A percentile compares a stretch with the other conserved stretches of the same genome.
Evolutionary conservation across 176 grass and related monocot species (phyloP).

Genomic region (Echinochloa phyllopogon): DNA sequence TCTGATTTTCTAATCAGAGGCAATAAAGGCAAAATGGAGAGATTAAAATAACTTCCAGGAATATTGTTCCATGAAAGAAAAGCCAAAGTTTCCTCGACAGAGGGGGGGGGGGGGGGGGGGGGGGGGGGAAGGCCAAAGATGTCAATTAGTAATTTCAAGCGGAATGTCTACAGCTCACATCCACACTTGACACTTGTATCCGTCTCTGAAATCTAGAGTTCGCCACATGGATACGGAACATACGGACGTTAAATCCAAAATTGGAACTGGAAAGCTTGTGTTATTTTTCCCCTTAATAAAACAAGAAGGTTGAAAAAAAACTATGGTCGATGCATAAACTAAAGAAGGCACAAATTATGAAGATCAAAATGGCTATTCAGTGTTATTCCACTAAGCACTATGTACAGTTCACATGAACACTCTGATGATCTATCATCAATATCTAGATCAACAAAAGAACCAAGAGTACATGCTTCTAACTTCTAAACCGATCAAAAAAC

Average conservation of each 20-base stretch:
- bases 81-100: neutral
- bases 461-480: neutral
- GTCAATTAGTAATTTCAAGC: neutral
- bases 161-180: neutral
- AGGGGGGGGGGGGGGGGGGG: too few species aligned
- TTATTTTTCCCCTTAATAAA: neutral
- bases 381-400: conserved; percentile 14
- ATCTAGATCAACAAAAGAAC: conserved; percentile 45
- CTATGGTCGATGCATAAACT: neutral
- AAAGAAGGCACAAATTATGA: neutral
- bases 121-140: neutral
- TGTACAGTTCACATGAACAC: conserved; percentile 46
- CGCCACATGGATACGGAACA: neutral
- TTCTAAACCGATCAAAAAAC: conserved; percentile 19
- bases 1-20: neutral
- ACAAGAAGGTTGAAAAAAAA: neutral
- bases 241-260: neutral
- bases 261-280: neutral
- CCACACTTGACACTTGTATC: neutral
- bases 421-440: conserved; percentile 7
- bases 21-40: neutral
- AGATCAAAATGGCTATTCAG: neutral
- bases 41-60: neutral
- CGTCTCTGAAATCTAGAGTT: neutral
- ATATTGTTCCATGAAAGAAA: neutral